These are phyloP conservation scores for Aegilops speltoides DNA, from an alignment of 176 grass and related monocot species.

Conservation along the genomic window DNA sequence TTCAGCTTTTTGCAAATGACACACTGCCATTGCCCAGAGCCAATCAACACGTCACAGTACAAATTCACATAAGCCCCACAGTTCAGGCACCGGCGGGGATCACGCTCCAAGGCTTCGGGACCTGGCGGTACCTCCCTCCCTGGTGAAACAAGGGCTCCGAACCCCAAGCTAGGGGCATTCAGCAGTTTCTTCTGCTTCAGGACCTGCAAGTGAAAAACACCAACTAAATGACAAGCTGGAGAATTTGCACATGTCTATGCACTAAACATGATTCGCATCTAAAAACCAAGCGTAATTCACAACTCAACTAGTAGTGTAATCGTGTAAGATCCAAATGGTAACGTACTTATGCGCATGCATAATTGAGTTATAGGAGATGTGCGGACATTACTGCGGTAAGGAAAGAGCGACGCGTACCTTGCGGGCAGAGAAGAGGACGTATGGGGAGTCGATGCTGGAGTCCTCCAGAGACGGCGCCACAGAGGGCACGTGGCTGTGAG, in stretches of 20 bases:
- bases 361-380: neutral
- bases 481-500: slow-evolving; percentile 26
- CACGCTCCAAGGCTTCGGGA: slow-evolving; percentile 65
- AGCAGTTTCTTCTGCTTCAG: slow-evolving; percentile 85
- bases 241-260: slow-evolving; percentile 3
- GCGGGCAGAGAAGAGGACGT: slow-evolving; percentile 90
- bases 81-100: slow-evolving; percentile 64
- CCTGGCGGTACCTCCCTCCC: slow-evolving; percentile 74
- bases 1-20: slow-evolving; percentile 85
- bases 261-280: neutral
- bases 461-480: slow-evolving; percentile 37
- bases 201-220: slow-evolving; percentile 49
- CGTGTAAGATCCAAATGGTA: slow-evolving; percentile 13
- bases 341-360: neutral
- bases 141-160: slow-evolving; percentile 84
- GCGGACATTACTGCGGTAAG: neutral
- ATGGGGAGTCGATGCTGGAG: slow-evolving; percentile 64
- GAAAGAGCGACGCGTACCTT: slow-evolving; percentile 50
- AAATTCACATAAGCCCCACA: slow-evolving; percentile 87
- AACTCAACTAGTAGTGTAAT: neutral
- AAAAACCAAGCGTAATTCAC: neutral
- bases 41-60: slow-evolving; percentile 69
- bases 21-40: slow-evolving; percentile 89
- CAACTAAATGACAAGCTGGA: neutral
- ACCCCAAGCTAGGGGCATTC: slow-evolving; percentile 82